These are phyloP conservation scores for Calonectria fujianensis DNA, from an alignment of 2,329 filamentous ascomycete genomes.

Conservation along the genomic window DNA sequence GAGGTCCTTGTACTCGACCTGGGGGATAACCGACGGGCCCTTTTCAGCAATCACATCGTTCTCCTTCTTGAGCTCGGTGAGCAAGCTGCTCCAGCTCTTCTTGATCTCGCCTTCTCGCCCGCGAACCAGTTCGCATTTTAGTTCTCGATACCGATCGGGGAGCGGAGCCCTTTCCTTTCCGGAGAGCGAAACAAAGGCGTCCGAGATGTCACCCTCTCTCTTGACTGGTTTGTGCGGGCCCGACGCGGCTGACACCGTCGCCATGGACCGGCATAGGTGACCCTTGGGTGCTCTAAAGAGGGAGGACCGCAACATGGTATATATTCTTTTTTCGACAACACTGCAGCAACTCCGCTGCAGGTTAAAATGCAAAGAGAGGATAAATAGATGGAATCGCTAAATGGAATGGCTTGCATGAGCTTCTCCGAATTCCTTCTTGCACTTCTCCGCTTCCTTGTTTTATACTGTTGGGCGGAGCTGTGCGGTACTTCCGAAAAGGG, in stretches of 20 bases:
- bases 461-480: constrained; percentile 46
- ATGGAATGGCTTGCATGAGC: not conserved
- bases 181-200: constrained; percentile 76
- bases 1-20: constrained; percentile 68
- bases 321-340: not conserved
- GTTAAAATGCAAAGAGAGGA: not conserved
- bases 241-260: constrained; percentile 43
- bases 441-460: constrained; percentile 34
- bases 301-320: constrained; percentile 53
- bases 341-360: not conserved
- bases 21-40: constrained; percentile 71
- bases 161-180: constrained; percentile 67
- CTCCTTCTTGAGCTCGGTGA: constrained; percentile 67
- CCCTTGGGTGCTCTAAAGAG: constrained; percentile 39
- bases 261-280: constrained; percentile 44
- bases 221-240: constrained; percentile 59
- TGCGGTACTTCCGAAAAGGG: constrained; percentile 56
- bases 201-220: constrained; percentile 77
- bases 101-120: constrained; percentile 69
- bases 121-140: constrained; percentile 72
- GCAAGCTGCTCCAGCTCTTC: constrained; percentile 69
- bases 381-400: not conserved
- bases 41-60: constrained; percentile 67
- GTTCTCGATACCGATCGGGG: constrained; percentile 72
- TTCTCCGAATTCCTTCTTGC: not conserved